phyloP scores from a whole-genome alignment of 2,329 filamentous ascomycete species.

The Coniella vitis region DNA sequence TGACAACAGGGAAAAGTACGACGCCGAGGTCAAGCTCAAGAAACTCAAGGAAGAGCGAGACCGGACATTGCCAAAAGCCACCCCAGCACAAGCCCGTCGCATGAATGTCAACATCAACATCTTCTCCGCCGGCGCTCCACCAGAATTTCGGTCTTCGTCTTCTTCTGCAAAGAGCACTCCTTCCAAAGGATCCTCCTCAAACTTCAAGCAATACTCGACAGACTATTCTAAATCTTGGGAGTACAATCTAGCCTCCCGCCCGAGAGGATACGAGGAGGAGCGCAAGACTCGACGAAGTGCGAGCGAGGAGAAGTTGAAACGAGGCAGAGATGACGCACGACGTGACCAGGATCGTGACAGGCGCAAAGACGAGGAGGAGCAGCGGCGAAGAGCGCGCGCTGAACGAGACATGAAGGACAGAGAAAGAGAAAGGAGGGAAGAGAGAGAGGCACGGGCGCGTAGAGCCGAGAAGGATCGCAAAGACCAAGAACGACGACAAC shows the following conservation, averaged over 20 bases:
- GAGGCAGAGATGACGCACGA: slow-evolving; percentile 21
- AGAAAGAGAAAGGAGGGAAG: slow-evolving; percentile 29
- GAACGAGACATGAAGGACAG: slow-evolving; percentile 30
- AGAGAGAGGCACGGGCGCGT: slow-evolving; percentile 25
- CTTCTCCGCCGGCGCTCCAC: slow-evolving; percentile 43
- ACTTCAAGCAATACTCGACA: slow-evolving; percentile 23
- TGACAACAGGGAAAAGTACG: slow-evolving; percentile 64
- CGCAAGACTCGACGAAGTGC: slow-evolving; percentile 37
- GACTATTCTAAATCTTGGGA: slow-evolving; percentile 39
- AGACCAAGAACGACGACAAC: background rate
- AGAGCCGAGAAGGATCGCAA: background rate
- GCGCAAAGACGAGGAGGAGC: slow-evolving; percentile 23
- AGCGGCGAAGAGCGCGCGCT: slow-evolving; percentile 16
- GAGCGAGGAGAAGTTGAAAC: slow-evolving; percentile 32
- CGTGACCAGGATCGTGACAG: slow-evolving; percentile 18
- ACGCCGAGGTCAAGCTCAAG: slow-evolving; percentile 63
- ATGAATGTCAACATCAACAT: slow-evolving; percentile 37
- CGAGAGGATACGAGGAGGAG: slow-evolving; percentile 32
- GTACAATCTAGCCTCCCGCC: slow-evolving; percentile 34
- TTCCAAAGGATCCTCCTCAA: slow-evolving; percentile 24
- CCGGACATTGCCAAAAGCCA: slow-evolving; percentile 36
- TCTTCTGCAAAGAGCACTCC: slow-evolving; percentile 19
- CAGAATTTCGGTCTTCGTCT: slow-evolving; percentile 24
- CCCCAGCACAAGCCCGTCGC: slow-evolving; percentile 26
- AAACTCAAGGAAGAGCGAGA: slow-evolving; percentile 52